Evolutionary conservation across 2,329 filamentous ascomycete genomes (phyloP).

Genomic region (Parafenestella ontariensis): DNA sequence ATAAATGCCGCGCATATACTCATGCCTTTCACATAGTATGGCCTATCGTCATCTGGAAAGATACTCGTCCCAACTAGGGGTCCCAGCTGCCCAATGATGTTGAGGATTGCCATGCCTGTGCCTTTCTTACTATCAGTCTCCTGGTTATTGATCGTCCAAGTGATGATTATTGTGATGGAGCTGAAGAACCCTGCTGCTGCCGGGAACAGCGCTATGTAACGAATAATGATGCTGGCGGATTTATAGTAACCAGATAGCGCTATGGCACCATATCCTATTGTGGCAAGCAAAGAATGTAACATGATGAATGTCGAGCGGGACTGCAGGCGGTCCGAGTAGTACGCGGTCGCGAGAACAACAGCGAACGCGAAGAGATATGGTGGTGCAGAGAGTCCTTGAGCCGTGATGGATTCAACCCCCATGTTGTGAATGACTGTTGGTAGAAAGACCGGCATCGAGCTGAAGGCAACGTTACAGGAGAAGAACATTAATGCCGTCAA

Average conservation of each 20-base stretch:
- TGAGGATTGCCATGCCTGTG: conserved; percentile 79
- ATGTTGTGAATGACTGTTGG: conserved; percentile 79
- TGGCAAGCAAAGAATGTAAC: conserved; percentile 71
- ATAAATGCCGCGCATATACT: conserved; percentile 59
- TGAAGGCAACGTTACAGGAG: conserved; percentile 86
- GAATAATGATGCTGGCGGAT: conserved; percentile 43
- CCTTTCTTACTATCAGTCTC: conserved; percentile 72
- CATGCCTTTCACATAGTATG: conserved; percentile 60
- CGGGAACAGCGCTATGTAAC: conserved; percentile 80
- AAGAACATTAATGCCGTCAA: conserved; percentile 85
- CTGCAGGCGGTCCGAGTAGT: conserved; percentile 71
- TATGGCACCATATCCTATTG: conserved; percentile 66
- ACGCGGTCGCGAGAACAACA: conserved; percentile 74
- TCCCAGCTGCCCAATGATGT: conserved; percentile 81
- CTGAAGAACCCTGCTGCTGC: conserved; percentile 84
- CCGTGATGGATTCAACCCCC: conserved; percentile 71
- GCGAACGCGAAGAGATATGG: conserved; percentile 81
- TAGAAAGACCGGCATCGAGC: conserved; percentile 85
- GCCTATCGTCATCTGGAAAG: conserved; percentile 60
- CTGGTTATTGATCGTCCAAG: conserved; percentile 91
- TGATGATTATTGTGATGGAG: conserved; percentile 82
- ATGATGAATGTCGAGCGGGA: conserved; percentile 72
- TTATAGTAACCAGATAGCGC: conserved; percentile 62
- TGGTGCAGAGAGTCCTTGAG: conserved; percentile 81
- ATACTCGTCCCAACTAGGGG: conserved; percentile 65